Evolutionary conservation across 176 grass and related monocot genomes (phyloP).

Genomic region (Juncus effusus): DNA sequence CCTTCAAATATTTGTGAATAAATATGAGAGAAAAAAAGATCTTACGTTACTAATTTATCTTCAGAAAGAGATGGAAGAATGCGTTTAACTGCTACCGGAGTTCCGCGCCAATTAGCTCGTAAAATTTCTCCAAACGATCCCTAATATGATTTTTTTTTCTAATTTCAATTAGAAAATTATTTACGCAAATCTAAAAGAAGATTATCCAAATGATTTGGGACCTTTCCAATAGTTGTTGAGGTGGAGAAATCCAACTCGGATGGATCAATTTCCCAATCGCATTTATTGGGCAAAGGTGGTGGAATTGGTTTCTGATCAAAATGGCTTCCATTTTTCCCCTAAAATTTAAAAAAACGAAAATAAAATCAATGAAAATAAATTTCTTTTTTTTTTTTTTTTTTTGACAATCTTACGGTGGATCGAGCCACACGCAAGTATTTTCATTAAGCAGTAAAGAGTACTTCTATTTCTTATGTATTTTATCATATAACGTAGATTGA

Average conservation of each 20-base stretch:
- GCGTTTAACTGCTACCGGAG: slow-evolving; percentile 95
- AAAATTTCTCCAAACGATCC: slow-evolving; percentile 99
- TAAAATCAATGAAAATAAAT: too few relatives aligned
- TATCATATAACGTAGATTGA: too few relatives aligned
- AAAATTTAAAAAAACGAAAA: neutral
- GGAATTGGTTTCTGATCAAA: slow-evolving; percentile 86
- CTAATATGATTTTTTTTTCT: slow-evolving; percentile 35
- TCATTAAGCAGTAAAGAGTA: too few relatives aligned
- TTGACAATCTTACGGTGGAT: too few relatives aligned
- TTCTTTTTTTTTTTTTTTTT: too few relatives aligned
- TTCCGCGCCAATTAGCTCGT: slow-evolving; percentile 97
- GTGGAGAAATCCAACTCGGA: slow-evolving; percentile 84
- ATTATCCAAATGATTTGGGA: slow-evolving; percentile 12
- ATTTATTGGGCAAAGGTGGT: slow-evolving; percentile 90
- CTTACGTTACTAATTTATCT: slow-evolving; percentile 91
- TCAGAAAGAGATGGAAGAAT: slow-evolving; percentile 98
- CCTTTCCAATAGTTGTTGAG: slow-evolving; percentile 78
- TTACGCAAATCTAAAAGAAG: neutral
- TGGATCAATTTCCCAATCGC: slow-evolving; percentile 96
- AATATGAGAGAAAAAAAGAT: slow-evolving; percentile 8
- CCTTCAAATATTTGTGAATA: neutral
- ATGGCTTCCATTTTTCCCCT: slow-evolving; percentile 98
- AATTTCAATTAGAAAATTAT: neutral
- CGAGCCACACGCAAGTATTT: too few relatives aligned
- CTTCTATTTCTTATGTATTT: too few relatives aligned